Percentiles rank a stretch among this genome's conserved stretches.
Evolutionary conservation across 257 asterid genomes (phyloP).

Genomic region (Linaria vulgaris): DNA sequence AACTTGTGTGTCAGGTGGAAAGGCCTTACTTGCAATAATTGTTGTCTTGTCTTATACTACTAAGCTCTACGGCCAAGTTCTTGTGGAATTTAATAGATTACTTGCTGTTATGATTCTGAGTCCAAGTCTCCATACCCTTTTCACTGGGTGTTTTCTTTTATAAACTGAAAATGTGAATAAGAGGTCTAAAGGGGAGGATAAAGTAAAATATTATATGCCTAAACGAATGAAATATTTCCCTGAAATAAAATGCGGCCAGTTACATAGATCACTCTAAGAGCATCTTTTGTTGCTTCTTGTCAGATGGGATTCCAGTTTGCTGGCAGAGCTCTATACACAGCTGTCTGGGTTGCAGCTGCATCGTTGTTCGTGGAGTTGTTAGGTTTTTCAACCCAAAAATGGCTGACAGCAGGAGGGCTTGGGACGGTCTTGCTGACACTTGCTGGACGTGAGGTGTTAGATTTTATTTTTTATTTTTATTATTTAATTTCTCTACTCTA

Average conservation of each 20-base stretch:
- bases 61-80: too few species aligned
- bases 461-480: neutral
- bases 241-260: neutral
- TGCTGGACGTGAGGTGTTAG: slow-evolving; percentile 96
- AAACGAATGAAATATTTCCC: neutral
- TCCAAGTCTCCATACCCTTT: neutral
- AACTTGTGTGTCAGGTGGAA: too few species aligned
- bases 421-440: slow-evolving; percentile 97
- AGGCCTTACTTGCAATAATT: too few species aligned
- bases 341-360: slow-evolving; percentile 95
- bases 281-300: slow-evolving; percentile 11
- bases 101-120: neutral
- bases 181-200: too few species aligned
- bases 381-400: slow-evolving; percentile 95
- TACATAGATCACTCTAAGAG: neutral
- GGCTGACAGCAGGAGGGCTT: slow-evolving; percentile 99
- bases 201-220: neutral
- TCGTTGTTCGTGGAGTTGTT: slow-evolving; percentile 96
- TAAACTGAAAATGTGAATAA: neutral
- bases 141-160: neutral
- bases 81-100: neutral
- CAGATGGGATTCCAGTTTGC: slow-evolving; percentile 99
- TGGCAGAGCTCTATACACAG: slow-evolving; percentile 84
- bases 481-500: too few species aligned
- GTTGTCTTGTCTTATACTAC: too few species aligned